phyloP scores from a whole-genome alignment of 148 eudicot genomes.

The Vaccinium darrowii region DNA sequence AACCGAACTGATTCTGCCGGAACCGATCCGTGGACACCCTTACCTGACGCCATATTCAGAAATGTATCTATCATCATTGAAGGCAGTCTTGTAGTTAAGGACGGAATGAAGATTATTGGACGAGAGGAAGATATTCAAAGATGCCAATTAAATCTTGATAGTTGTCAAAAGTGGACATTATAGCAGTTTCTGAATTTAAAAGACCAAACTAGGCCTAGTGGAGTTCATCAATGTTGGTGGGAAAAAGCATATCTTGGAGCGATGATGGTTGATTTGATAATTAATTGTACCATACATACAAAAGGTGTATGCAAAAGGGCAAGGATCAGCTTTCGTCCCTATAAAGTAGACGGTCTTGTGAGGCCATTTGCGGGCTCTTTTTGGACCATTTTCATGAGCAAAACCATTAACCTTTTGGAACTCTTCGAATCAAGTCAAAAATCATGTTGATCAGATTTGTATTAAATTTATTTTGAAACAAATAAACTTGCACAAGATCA shows the following conservation, averaged over 20 bases:
- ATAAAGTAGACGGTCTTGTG: not conserved
- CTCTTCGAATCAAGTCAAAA: not conserved
- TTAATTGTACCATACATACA: not conserved
- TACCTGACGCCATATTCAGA: not conserved
- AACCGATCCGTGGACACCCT: too few relatives aligned
- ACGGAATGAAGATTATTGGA: not conserved
- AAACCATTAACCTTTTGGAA: not conserved
- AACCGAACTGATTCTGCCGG: too few relatives aligned
- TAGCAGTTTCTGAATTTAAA: not conserved
- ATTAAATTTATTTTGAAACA: too few relatives aligned
- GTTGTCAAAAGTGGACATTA: slow-evolving; percentile 17
- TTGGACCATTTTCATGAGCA: not conserved
- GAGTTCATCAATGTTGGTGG: slow-evolving; percentile 8
- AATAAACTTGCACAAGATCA: too few relatives aligned
- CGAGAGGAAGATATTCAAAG: slow-evolving; percentile 5
- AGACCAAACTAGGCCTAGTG: not conserved
- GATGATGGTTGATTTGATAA: not conserved
- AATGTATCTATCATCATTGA: not conserved
- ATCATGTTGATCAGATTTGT: not conserved
- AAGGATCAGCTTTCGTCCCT: not conserved
- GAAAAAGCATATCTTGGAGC: not conserved
- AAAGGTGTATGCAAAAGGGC: not conserved
- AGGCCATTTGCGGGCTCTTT: not conserved
- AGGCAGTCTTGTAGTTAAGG: not conserved
- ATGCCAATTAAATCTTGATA: slow-evolving; percentile 12